phyloP scores from a whole-genome alignment of 106 monocot genomes.

The Platanthera zijinensis region DNA sequence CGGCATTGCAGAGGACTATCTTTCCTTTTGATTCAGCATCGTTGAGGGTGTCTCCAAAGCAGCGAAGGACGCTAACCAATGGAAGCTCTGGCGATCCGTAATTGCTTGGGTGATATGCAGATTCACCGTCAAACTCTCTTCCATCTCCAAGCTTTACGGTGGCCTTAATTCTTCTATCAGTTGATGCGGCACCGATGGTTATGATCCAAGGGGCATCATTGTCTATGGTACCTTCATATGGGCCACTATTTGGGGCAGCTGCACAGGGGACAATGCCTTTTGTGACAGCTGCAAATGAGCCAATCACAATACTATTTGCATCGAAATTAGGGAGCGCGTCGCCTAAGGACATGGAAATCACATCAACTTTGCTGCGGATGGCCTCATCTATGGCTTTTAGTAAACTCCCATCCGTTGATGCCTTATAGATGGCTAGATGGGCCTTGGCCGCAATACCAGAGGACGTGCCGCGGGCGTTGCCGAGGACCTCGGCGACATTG shows the following conservation, averaged over 20 bases:
- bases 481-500: not conserved
- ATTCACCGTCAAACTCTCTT: conserved; percentile 19
- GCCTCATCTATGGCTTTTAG: conserved; percentile 34
- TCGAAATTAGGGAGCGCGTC: not conserved
- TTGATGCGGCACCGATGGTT: conserved; percentile 49
- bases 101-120: conserved; percentile 5
- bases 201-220: conserved; percentile 63
- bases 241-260: conserved; percentile 41
- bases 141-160: conserved; percentile 28
- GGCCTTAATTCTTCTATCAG: conserved; percentile 22
- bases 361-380: conserved; percentile 31
- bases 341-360: conserved; percentile 27
- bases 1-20: not conserved
- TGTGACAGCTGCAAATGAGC: conserved; percentile 26
- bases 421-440: conserved; percentile 15
- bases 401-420: conserved; percentile 2
- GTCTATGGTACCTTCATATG: not conserved
- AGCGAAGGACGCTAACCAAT: not conserved
- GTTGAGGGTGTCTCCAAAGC: not conserved
- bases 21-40: not conserved
- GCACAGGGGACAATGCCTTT: conserved; percentile 28
- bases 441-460: conserved; percentile 8
- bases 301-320: conserved; percentile 19
- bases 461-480: not conserved
- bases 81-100: not conserved